Conservation (phyloP, 345 rosid species). For the Noccaea bulbosa region DNA sequence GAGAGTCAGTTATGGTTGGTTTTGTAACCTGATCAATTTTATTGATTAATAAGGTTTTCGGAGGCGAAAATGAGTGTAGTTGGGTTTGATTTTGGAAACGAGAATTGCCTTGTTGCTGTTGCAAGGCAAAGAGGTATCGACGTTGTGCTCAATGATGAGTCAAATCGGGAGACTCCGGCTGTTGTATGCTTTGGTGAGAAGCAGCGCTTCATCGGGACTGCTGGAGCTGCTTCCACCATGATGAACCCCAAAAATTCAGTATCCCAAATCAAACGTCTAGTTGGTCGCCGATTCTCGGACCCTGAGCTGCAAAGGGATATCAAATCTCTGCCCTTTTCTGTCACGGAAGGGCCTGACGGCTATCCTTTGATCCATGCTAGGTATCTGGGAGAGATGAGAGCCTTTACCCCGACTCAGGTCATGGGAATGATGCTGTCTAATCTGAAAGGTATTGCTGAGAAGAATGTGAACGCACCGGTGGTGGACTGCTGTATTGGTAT, state of each 20-base stretch:
- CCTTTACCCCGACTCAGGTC: conserved; percentile 88
- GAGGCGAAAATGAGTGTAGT: conserved; percentile 83
- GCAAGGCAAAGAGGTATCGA: conserved; percentile 99
- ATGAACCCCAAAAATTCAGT: conserved; percentile 93
- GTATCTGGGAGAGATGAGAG: conserved; percentile 78
- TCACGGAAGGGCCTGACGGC: conserved; percentile 87
- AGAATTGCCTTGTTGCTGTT: conserved; percentile 94
- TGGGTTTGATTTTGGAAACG: conserved; percentile 97
- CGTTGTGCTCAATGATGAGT: conserved; percentile 97
- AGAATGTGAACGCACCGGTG: conserved; percentile 80
- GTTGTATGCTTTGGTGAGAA: conserved; percentile 96
- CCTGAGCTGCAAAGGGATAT: conserved; percentile 93
- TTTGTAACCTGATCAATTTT: not conserved
- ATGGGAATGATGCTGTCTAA: conserved; percentile 87
- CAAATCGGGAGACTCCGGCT: conserved; percentile 97
- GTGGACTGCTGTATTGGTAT: conserved; percentile 96
- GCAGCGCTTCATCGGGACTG: conserved; percentile 95
- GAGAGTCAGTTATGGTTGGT: no score
- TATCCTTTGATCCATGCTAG: conserved; percentile 82
- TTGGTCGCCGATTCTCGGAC: conserved; percentile 83
- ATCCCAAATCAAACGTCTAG: conserved; percentile 81
- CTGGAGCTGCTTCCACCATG: conserved; percentile 94
- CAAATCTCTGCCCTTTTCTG: conserved; percentile 69
- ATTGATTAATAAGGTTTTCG: not conserved
- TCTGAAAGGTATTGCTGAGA: conserved; percentile 86